Percentiles rank a stretch among this genome's conserved stretches.
Conservation (phyloP, 495 filamentous ascomycete genomes). For the Tuber borchii region DNA sequence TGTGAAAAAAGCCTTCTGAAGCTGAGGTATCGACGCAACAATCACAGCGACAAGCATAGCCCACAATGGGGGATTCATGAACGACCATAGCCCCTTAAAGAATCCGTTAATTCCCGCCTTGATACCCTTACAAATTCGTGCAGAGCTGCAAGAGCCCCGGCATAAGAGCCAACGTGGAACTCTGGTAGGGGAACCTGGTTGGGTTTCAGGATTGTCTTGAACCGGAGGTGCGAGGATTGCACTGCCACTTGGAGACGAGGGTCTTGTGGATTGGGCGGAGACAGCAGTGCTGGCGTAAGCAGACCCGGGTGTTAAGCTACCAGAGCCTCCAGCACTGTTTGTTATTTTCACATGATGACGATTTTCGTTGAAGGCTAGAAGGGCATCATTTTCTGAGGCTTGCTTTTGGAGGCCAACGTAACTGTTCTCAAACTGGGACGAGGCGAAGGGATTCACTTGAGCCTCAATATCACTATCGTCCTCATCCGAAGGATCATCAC, state of each 20-base stretch:
- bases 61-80: slow-evolving; percentile 98
- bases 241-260: slow-evolving; percentile 42
- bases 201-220: slow-evolving; percentile 23
- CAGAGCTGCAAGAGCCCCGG: slow-evolving; percentile 36
- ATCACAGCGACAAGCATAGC: slow-evolving; percentile 86
- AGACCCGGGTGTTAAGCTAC: slow-evolving; percentile 31
- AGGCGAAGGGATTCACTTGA: slow-evolving; percentile 38
- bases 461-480: slow-evolving; percentile 40
- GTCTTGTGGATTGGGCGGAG: slow-evolving; percentile 29
- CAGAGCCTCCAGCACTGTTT: slow-evolving; percentile 34
- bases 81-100: slow-evolving; percentile 65
- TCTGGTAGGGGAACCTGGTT: not conserved
- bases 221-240: slow-evolving; percentile 41
- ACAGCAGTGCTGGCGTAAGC: slow-evolving; percentile 21
- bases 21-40: slow-evolving; percentile 77
- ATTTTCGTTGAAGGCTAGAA: slow-evolving; percentile 9
- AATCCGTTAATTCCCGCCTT: slow-evolving; percentile 50
- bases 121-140: slow-evolving; percentile 46
- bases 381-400: slow-evolving; percentile 18
- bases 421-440: slow-evolving; percentile 40
- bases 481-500: slow-evolving; percentile 52
- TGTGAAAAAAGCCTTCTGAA: slow-evolving; percentile 81
- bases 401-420: slow-evolving; percentile 37
- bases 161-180: slow-evolving; percentile 31
- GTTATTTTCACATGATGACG: slow-evolving; percentile 26